phyloP scores from a whole-genome alignment of 495 filamentous ascomycete genomes.

The Trichoderma reesei region DNA sequence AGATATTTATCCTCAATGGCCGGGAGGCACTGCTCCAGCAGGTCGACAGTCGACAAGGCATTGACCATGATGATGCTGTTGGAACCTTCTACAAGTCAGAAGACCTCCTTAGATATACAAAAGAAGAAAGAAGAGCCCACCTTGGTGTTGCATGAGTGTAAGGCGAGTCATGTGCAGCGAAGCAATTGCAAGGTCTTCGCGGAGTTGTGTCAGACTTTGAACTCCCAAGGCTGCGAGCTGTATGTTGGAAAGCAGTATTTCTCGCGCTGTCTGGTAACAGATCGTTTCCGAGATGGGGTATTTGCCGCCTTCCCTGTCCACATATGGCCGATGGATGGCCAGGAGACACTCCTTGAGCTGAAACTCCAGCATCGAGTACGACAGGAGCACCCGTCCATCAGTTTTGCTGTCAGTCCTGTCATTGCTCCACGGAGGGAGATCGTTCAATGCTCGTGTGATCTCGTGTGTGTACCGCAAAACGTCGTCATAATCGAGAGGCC shows the following conservation, averaged over 20 bases:
- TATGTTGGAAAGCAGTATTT: constrained; percentile 25
- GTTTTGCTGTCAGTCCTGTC: constrained; percentile 14
- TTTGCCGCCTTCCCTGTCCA: constrained; percentile 20
- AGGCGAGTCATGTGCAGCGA: constrained; percentile 20
- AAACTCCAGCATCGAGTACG: constrained; percentile 20
- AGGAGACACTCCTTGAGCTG: constrained; percentile 27
- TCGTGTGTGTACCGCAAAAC: constrained; percentile 27
- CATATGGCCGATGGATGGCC: constrained; percentile 24
- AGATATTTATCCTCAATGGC: constrained; percentile 25
- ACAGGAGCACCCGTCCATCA: constrained; percentile 21
- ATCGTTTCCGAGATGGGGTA: constrained; percentile 24
- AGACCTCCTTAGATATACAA: background rate
- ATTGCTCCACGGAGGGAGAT: constrained; percentile 24
- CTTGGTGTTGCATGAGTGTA: background rate
- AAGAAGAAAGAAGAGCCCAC: constrained; percentile 5
- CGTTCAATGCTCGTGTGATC: constrained; percentile 24
- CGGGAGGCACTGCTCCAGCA: constrained; percentile 24
- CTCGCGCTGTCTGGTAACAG: constrained; percentile 26
- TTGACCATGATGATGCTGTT: constrained; percentile 21
- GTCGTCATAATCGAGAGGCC: constrained; percentile 22
- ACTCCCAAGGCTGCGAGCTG: constrained; percentile 22
- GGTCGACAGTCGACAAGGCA: constrained; percentile 21
- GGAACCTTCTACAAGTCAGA: constrained; percentile 15
- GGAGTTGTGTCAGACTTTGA: constrained; percentile 22
- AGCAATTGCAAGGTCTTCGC: constrained; percentile 24